Percentiles rank a stretch among this genome's conserved stretches.
Evolutionary conservation across 176 grass and related monocot genomes (phyloP).

Genomic region (Poa annua): DNA sequence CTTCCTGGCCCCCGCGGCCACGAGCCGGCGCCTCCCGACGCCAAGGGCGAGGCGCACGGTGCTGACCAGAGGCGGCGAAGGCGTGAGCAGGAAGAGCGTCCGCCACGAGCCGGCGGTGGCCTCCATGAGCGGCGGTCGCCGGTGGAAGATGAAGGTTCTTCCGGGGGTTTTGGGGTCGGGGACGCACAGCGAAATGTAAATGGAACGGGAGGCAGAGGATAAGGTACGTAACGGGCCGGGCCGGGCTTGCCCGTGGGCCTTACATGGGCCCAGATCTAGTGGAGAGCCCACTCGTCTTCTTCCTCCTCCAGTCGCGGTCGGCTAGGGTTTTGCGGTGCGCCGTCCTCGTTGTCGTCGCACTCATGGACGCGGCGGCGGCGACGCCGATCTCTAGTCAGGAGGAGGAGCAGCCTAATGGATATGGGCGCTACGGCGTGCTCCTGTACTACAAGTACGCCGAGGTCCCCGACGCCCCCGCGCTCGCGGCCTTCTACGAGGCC

Average conservation of each 20-base stretch:
- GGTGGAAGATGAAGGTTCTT: conserved; percentile 31
- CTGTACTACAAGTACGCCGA: conserved; percentile 91
- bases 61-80: neutral
- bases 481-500: conserved; percentile 66
- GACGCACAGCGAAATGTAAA: conserved; percentile 38
- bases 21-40: conserved; percentile 23
- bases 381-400: neutral
- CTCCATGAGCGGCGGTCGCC: conserved; percentile 40
- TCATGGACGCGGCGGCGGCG: conserved; percentile 39
- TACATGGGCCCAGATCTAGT: neutral
- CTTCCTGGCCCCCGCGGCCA: conserved; percentile 50
- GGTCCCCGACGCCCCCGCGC: conserved; percentile 62
- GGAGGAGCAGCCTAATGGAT: neutral
- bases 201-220: conserved; percentile 30
- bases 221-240: conserved; percentile 47
- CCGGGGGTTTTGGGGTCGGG: conserved; percentile 34
- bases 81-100: conserved; percentile 31
- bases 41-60: neutral
- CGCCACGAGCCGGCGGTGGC: conserved; percentile 36
- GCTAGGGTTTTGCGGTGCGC: conserved; percentile 39
- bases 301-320: neutral
- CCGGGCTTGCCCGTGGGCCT: neutral
- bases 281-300: neutral
- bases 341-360: neutral
- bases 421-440: conserved; percentile 60